Conservation (phyloP, 352 stramenopile genomes). For the Pythium brassicae region DNA sequence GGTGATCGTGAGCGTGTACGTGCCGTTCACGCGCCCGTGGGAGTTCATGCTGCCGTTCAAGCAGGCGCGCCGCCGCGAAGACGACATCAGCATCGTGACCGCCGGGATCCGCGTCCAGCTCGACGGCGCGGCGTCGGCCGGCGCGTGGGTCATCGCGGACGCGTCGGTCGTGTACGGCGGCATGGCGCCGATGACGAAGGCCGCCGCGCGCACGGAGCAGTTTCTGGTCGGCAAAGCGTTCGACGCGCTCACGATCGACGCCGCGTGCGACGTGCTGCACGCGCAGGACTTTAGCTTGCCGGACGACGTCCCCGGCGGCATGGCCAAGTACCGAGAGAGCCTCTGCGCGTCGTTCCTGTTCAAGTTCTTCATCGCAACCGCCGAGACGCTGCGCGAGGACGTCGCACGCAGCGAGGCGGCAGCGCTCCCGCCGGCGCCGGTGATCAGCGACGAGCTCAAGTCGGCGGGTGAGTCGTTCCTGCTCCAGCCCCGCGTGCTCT, state of each 20-base stretch:
- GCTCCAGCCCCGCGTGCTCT: conserved; percentile 43
- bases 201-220: conserved; percentile 40
- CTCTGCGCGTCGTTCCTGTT: conserved; percentile 93
- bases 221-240: conserved; percentile 86
- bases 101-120: conserved; percentile 89
- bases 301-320: conserved; percentile 89
- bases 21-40: conserved; percentile 83
- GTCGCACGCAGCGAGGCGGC: conserved; percentile 9
- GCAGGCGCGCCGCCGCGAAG: conserved; percentile 92
- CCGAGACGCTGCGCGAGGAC: conserved; percentile 48
- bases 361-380: conserved; percentile 91
- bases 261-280: conserved; percentile 78
- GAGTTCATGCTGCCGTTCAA: conserved; percentile 96
- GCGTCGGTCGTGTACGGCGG: conserved; percentile 59
- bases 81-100: conserved; percentile 98
- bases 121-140: conserved; percentile 45
- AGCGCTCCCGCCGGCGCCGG: conserved; percentile 19
- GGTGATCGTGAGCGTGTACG: conserved; percentile 89
- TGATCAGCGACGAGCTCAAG: conserved; percentile 30
- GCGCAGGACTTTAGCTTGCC: conserved; percentile 89
- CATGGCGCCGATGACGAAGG: conserved; percentile 70
- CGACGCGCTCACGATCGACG: conserved; percentile 68
- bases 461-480: conserved; percentile 62
- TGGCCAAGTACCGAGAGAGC: conserved; percentile 93
- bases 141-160: conserved; percentile 71